Base-by-base conservation (phyloP, 768 basidiomycete species). In the Panaeolus cyanescens region DNA sequence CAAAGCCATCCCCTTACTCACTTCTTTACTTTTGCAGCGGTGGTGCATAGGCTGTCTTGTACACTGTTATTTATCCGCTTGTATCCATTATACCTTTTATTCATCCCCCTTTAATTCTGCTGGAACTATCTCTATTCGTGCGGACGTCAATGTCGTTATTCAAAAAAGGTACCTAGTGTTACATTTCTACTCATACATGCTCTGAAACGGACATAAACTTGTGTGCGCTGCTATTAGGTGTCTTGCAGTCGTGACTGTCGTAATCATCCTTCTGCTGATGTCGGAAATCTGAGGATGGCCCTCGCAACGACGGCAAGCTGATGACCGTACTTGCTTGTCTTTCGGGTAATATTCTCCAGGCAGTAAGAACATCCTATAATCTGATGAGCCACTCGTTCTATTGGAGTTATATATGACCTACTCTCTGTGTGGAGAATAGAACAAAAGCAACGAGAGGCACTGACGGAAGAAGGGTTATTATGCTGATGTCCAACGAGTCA, bases 351-450 rank as follows among this genome's bases (percentile, higher is more conserved):
- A 50, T 50, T 15, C 25, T 9, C 45, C 45, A 50, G 22, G 45
- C 45, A 28, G 45, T 50, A 28, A 50, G 45, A 5, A 50, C 25
- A 50, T 30, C 45, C 45, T 50, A 13, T 15, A 30, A 28, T 1
- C 28, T 50, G 12, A 28, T 50, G 4, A 50, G 25, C 40, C 40
- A 13, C 10, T 15, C 9, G 10, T n/a, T 25, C 3, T 3, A 5
- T 15, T 28, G 45, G 15, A 13, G 13, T 5, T 50, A 39, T n/a
- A 32, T n/a, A 4, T 19, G 6, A 10, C 72, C 42, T 60, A 81
- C 85, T 76, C 74, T 77, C 62, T 84, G 83, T 6, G 77, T 72
- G 31, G 80, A 85, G 65, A 87, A 83, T 5, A 85, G 68, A 32
- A 83, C 54, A 54, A 80, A 75, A 3, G 81, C 79, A 0, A 72